Evolutionary conservation across 1,284 basidiomycete species (phyloP).

Genomic region (Takashimella tepidaria): DNA sequence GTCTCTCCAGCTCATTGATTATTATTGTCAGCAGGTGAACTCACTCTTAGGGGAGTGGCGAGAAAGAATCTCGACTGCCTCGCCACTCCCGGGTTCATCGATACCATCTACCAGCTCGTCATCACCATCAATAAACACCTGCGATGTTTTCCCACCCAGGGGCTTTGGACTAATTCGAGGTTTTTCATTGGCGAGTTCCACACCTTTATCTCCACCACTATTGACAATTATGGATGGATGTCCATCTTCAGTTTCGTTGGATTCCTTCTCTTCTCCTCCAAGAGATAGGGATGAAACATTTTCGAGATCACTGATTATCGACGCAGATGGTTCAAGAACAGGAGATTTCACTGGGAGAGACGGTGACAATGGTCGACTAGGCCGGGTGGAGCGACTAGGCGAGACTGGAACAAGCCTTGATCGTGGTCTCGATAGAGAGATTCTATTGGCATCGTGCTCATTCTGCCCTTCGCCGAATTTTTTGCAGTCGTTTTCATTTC

Average conservation of each 20-base stretch:
- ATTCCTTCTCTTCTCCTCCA: not conserved
- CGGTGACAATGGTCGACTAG: slow-evolving; percentile 3
- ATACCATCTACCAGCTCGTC: slow-evolving; percentile 48
- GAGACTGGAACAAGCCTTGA: slow-evolving; percentile 10
- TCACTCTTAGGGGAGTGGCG: slow-evolving; percentile 79
- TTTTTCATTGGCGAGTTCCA: no score
- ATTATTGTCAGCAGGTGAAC: no score
- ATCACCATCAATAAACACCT: slow-evolving; percentile 26
- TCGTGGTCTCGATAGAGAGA: not conserved
- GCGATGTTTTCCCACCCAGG: not conserved
- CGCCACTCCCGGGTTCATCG: slow-evolving; percentile 57
- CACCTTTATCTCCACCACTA: not conserved
- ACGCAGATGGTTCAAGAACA: not conserved
- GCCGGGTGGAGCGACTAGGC: slow-evolving; percentile 7
- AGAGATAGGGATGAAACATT: not conserved
- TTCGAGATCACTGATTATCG: not conserved
- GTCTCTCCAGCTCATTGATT: no score
- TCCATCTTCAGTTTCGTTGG: not conserved
- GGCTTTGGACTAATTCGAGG: no score
- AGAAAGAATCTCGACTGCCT: slow-evolving; percentile 85
- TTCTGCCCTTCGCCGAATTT: not conserved
- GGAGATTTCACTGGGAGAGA: slow-evolving; percentile 1
- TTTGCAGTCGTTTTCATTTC: not conserved
- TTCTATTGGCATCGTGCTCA: not conserved
- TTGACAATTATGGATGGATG: no score